Base-by-base conservation (phyloP, 2,329 filamentous ascomycete species). In the Cercospora sojina region DNA sequence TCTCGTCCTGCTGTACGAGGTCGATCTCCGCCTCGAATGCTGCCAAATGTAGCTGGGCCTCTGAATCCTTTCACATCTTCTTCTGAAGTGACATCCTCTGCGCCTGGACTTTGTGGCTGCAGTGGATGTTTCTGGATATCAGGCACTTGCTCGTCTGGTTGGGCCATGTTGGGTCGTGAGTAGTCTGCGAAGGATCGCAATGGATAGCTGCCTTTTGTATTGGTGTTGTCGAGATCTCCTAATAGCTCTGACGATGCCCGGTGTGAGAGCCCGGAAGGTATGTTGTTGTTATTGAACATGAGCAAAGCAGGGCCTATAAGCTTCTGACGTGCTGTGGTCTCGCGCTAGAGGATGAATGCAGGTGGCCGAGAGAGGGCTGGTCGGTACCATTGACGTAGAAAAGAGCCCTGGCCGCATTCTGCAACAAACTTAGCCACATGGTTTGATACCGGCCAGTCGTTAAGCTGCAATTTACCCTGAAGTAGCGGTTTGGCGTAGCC, bases 391-490 rank as follows among this genome's bases (percentile, higher is more conserved):
- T 64, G 62, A 59, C 55, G 62, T 64, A 49, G 62, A 59, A 59
- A 59, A 64, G 55, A 49, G 41, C 56, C 53, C 57, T 56, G 62
- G 61, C 38, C 56, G 60, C 53, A 35, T 58, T 47, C 32, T 57
- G 65, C 60, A 64, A 64, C 61, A 67, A 67, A 49, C 61, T 61
- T 61, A 51, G 53, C 53, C 27, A 56, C 55, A 29, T 66, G 60
- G 60, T 67, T 59, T 53, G 65, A 67, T 29, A 59, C 62, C 58
- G 49, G 62, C 62, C 67, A 65, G 38, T 61, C 49, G 31, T 35
- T 51, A 65, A n/a, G 58, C 57, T 66, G 65, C 55, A 69, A 70
- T 67, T 66, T 70, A 60, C 59, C 41, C 59, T 64, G 62, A 64
- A 58, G 27, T 62, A 55, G 64, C 64, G 65, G 64, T 59, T 62